Conservation (phyloP, 2,329 filamentous ascomycete species). For the Aspergillus novoparasiticus region DNA sequence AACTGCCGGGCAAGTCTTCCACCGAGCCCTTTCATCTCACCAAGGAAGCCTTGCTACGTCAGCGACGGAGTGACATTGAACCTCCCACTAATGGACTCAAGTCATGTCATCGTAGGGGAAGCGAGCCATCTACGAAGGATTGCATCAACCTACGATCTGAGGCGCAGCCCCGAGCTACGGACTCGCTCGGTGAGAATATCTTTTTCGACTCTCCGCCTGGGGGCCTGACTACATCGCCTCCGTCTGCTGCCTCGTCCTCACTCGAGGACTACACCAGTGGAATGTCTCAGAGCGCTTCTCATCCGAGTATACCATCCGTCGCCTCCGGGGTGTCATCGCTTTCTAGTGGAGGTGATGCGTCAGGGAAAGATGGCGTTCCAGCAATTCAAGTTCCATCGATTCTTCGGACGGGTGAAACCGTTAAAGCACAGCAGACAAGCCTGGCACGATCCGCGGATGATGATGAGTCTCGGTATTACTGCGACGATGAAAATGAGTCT, state of each 20-base stretch:
- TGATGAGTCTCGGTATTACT: constrained; percentile 43
- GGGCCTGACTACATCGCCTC: constrained; percentile 39
- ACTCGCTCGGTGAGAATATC: constrained; percentile 14
- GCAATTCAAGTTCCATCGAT: constrained; percentile 37
- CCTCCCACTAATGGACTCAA: constrained; percentile 18
- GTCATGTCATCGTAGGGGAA: constrained; percentile 23
- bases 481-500: constrained; percentile 43
- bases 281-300: constrained; percentile 51
- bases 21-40: constrained; percentile 40
- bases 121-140: constrained; percentile 26
- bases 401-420: constrained; percentile 46
- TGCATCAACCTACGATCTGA: constrained; percentile 23
- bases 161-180: constrained; percentile 17
- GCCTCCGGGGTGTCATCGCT: constrained; percentile 50
- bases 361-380: constrained; percentile 31
- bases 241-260: constrained; percentile 50
- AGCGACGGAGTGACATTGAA: constrained; percentile 33
- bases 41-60: constrained; percentile 37
- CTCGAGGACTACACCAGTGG: constrained; percentile 49
- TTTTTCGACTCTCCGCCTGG: constrained; percentile 23
- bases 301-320: constrained; percentile 51
- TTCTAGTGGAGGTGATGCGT: constrained; percentile 40
- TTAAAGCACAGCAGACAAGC: constrained; percentile 34
- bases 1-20: constrained; percentile 32
- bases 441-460: constrained; percentile 34